A percentile compares a stretch with the other conserved stretches of the same genome.
These are phyloP conservation scores for Nyssa sinensis DNA, from an alignment of 148 eudicot genomes.

Conservation along the genomic window DNA sequence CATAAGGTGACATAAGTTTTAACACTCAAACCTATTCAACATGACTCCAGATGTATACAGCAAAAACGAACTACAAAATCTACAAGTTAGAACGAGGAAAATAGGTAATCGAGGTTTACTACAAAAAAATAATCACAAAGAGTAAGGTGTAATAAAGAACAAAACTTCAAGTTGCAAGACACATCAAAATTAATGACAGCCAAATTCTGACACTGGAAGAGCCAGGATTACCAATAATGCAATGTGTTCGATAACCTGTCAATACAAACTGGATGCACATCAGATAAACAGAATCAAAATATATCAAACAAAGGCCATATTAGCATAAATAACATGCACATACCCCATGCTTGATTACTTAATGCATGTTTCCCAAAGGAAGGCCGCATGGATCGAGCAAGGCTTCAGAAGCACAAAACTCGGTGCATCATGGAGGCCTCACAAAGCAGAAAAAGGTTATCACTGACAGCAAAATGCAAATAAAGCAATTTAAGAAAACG, in stretches of 20 bases:
- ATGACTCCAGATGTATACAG: neutral
- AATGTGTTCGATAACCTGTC: neutral
- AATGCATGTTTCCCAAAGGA: neutral
- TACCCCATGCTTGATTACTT: neutral
- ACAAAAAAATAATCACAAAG: neutral
- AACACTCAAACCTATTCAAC: constrained; percentile 5
- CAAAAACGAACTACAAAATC: neutral
- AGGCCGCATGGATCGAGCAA: neutral
- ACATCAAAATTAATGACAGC: neutral
- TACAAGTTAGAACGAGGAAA: neutral
- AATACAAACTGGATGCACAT: neutral
- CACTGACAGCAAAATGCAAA: neutral
- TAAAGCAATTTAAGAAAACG: neutral
- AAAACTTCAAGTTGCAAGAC: neutral
- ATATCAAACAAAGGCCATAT: neutral
- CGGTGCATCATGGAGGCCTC: neutral
- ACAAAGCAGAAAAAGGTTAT: neutral
- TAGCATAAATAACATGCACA: neutral
- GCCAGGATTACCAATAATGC: neutral
- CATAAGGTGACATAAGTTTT: neutral
- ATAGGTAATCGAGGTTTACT: neutral
- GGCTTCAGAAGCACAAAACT: constrained; percentile 1
- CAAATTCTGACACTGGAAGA: neutral
- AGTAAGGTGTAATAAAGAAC: neutral
- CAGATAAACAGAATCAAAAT: constrained; percentile 5